Percentiles rank a stretch among this genome's conserved stretches.
Conservation (phyloP, 2,329 filamentous ascomycete genomes). For the Sordariomycetes sp. region DNA sequence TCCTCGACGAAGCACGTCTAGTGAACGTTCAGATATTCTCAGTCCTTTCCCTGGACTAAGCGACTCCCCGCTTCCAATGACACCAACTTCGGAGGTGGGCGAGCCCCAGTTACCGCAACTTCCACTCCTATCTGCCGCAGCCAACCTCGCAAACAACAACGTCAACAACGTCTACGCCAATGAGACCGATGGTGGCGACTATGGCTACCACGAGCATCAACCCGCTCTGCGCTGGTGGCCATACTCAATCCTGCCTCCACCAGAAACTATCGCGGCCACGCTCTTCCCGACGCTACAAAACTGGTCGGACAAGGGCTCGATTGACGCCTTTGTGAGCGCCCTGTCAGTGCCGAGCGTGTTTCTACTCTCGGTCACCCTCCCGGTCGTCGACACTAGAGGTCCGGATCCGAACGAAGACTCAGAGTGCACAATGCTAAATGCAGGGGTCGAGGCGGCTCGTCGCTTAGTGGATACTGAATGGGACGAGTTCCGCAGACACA, state of each 20-base stretch:
- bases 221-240: conserved; percentile 62
- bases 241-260: conserved; percentile 57
- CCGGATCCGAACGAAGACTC: background rate
- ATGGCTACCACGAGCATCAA: background rate
- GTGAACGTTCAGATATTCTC: conserved; percentile 31
- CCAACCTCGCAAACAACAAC: conserved; percentile 3
- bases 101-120: background rate
- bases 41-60: conserved; percentile 58
- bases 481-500: conserved; percentile 41
- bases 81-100: background rate
- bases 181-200: background rate
- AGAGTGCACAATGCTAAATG: background rate
- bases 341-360: conserved; percentile 86
- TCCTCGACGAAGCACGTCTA: conserved; percentile 25
- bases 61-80: conserved; percentile 34
- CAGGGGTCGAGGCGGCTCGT: background rate
- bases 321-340: conserved; percentile 69
- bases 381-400: conserved; percentile 60
- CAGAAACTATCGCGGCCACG: conserved; percentile 55
- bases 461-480: conserved; percentile 27
- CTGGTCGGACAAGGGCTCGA: conserved; percentile 73
- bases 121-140: background rate
- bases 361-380: conserved; percentile 76
- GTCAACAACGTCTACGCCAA: background rate
- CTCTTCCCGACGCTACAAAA: conserved; percentile 78